A percentile compares a stretch with the other conserved stretches of the same genome.
Conservation (phyloP, 2,329 filamentous ascomycete species). For the Penicillium sp. region DNA sequence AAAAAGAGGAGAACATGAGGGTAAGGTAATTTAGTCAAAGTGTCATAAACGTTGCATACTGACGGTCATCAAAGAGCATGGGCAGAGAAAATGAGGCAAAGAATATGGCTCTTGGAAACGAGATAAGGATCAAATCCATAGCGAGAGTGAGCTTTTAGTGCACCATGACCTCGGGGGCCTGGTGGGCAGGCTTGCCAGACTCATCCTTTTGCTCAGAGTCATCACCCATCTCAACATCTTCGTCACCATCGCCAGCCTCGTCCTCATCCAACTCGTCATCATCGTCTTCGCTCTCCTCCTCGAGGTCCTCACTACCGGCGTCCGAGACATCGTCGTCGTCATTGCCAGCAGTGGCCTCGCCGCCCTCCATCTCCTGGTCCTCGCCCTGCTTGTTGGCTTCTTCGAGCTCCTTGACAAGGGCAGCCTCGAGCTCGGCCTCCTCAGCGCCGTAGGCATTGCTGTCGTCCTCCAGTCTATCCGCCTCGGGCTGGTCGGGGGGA, state of each 20-base stretch:
- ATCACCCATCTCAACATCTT: conserved; percentile 63
- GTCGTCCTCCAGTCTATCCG: conserved; percentile 82
- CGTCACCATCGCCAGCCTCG: conserved; percentile 61
- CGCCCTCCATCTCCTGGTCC: conserved; percentile 76
- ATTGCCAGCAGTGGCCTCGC: conserved; percentile 57
- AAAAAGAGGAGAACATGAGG: conserved; percentile 7
- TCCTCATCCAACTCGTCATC: conserved; percentile 70
- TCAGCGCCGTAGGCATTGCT: conserved; percentile 86
- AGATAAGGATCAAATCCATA: conserved; percentile 6
- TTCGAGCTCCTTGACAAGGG: conserved; percentile 57
- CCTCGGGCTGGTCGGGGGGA: conserved; percentile 96
- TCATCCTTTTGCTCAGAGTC: conserved; percentile 51
- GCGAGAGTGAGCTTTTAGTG: conserved; percentile 38
- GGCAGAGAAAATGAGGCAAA: conserved; percentile 17
- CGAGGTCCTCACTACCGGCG: conserved; percentile 76
- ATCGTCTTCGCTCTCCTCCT: conserved; percentile 74
- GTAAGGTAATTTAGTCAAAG: conserved; percentile 13
- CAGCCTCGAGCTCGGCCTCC: conserved; percentile 75
- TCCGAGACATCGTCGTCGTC: conserved; percentile 73
- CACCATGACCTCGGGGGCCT: conserved; percentile 51
- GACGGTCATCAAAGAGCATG: conserved; percentile 38
- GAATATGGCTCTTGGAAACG: conserved; percentile 7
- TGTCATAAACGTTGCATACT: conserved; percentile 37
- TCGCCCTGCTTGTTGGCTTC: conserved; percentile 53
- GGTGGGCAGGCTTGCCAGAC: conserved; percentile 37